These are phyloP conservation scores for Aspergillus melleus DNA, from an alignment of 2,329 filamentous ascomycete genomes.

Conservation along the genomic window DNA sequence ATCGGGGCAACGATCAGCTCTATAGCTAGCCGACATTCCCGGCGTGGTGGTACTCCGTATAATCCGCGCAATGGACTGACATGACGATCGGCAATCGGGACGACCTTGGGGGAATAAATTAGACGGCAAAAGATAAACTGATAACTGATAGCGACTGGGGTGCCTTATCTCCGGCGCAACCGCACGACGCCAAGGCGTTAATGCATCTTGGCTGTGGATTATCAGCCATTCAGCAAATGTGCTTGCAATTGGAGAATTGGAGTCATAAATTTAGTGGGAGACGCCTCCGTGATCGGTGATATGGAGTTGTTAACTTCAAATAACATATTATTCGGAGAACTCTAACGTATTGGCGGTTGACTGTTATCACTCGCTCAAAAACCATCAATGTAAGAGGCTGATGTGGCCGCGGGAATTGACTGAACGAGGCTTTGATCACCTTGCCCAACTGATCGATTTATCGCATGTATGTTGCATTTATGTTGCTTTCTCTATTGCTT, in stretches of 20 bases:
- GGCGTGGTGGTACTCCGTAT: not conserved
- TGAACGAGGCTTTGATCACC: no score
- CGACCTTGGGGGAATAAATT: not conserved
- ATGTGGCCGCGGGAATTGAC: no score
- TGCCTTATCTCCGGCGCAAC: constrained; percentile 1
- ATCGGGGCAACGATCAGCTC: not conserved
- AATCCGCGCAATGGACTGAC: not conserved
- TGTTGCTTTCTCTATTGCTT: no score
- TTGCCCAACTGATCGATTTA: no score
- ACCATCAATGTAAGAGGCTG: no score
- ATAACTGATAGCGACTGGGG: not conserved
- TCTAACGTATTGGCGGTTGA: no score
- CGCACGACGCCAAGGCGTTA: constrained; percentile 2
- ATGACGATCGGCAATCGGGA: not conserved
- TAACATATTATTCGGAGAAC: no score
- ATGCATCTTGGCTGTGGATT: not conserved
- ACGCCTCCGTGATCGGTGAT: not conserved
- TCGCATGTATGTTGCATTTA: no score
- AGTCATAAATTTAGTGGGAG: not conserved
- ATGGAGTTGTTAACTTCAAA: not conserved
- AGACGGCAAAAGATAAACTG: not conserved
- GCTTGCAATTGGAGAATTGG: not conserved
- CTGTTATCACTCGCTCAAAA: no score
- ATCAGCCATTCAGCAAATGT: not conserved
- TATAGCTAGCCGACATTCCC: not conserved